These are phyloP conservation scores for Tulasnella sp. DNA, from an alignment of 768 basidiomycete species.

Conservation along the genomic window DNA sequence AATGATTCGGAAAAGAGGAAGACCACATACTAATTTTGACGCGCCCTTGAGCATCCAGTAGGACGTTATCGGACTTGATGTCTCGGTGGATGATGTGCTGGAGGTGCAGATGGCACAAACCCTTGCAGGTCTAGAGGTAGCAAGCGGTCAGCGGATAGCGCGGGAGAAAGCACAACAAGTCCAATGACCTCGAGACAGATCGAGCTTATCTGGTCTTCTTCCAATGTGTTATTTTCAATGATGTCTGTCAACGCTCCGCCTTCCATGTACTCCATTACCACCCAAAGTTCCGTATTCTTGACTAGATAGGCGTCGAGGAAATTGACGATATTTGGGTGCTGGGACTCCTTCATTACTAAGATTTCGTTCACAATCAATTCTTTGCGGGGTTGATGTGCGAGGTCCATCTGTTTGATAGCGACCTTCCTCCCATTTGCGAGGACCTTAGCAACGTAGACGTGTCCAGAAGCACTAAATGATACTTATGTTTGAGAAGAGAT, in stretches of 20 bases:
- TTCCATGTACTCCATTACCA: conserved; percentile 99
- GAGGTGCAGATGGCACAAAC: conserved; percentile 82
- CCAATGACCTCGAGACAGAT: conserved; percentile 76
- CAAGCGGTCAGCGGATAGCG: not conserved
- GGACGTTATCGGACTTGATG: conserved; percentile 94
- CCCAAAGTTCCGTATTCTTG: conserved; percentile 84
- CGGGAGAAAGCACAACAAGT: not conserved
- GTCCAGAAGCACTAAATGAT: conserved; percentile 90
- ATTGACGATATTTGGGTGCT: conserved; percentile 95
- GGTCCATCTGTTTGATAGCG: conserved; percentile 98
- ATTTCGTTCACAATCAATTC: conserved; percentile 98
- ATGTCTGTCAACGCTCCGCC: conserved; percentile 95
- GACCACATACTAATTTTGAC: conserved; percentile 85
- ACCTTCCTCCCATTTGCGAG: conserved; percentile 76
- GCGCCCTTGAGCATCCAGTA: conserved; percentile 81
- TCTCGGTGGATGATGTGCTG: conserved; percentile 95
- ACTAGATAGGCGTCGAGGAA: conserved; percentile 86
- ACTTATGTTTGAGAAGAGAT: no score
- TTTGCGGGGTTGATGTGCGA: conserved; percentile 88
- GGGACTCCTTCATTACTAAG: conserved; percentile 96
- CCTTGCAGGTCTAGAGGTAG: conserved; percentile 73
- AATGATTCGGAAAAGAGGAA: not conserved
- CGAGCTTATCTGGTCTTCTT: conserved; percentile 89
- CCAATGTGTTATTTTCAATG: conserved; percentile 91
- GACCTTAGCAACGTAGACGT: conserved; percentile 95